phyloP scores from a whole-genome alignment of 2,329 filamentous ascomycete genomes.

The Fusarium sp. region DNA sequence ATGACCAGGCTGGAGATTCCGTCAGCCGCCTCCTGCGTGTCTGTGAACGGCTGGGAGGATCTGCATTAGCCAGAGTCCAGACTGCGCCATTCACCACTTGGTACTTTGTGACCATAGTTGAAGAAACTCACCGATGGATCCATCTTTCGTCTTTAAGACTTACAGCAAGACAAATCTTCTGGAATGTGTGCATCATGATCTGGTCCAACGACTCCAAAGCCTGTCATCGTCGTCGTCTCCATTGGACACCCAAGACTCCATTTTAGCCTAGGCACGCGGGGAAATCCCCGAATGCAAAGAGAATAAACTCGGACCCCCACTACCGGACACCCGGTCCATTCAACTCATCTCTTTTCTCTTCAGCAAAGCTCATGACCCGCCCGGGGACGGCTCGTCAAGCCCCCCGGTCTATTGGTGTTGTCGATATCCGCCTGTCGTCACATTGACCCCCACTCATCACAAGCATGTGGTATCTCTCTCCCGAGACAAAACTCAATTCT shows the following conservation, averaged over 20 bases:
- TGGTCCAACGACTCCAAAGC: background rate
- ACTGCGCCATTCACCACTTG: background rate
- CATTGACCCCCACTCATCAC: background rate
- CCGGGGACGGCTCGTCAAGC: background rate
- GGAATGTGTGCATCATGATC: background rate
- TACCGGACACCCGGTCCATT: background rate
- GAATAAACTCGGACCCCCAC: background rate
- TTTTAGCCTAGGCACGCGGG: background rate
- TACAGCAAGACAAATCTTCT: background rate
- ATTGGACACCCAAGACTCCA: background rate
- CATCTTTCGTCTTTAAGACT: background rate
- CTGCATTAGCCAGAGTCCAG: background rate
- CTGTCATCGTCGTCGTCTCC: background rate
- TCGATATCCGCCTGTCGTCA: background rate
- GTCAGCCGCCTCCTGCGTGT: background rate
- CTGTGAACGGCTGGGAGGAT: background rate
- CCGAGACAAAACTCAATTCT: background rate
- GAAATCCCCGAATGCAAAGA: background rate
- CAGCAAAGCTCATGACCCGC: background rate
- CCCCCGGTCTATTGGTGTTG: background rate
- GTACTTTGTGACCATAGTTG: background rate
- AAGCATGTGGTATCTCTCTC: background rate
- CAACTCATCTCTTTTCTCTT: background rate
- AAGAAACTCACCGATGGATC: background rate
- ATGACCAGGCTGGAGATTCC: background rate